A percentile compares a stretch with the other conserved stretches of the same genome.
These are phyloP conservation scores for Ophiostoma angusticollis DNA, from an alignment of 2,329 filamentous ascomycete species.

Conservation along the genomic window DNA sequence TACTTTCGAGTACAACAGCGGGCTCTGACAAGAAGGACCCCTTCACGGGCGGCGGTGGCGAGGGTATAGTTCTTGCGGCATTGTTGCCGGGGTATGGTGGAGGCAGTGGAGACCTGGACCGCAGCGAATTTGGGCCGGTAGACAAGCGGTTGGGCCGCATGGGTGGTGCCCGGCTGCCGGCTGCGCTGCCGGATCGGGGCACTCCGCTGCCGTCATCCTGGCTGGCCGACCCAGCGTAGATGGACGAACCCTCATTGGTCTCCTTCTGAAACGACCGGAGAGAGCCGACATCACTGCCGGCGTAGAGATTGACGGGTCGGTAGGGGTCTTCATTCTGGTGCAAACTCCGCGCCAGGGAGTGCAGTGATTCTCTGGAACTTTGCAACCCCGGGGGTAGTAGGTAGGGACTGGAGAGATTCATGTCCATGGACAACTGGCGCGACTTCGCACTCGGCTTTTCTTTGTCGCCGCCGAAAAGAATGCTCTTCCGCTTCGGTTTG, in stretches of 20 bases:
- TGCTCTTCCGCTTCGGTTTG: slow-evolving; percentile 33
- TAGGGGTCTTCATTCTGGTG: slow-evolving; percentile 75
- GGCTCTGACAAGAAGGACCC: slow-evolving; percentile 16
- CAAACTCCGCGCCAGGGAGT: slow-evolving; percentile 68
- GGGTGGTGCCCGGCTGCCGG: slow-evolving; percentile 13
- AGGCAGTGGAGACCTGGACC: slow-evolving; percentile 25
- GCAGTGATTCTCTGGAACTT: slow-evolving; percentile 70
- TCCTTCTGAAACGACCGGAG: slow-evolving; percentile 37
- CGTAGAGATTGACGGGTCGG: slow-evolving; percentile 46
- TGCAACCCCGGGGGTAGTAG: slow-evolving; percentile 77
- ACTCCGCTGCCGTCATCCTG: slow-evolving; percentile 13
- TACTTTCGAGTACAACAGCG: slow-evolving; percentile 26
- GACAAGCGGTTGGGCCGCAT: slow-evolving; percentile 21
- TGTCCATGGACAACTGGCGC: slow-evolving; percentile 54
- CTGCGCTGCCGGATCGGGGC: slow-evolving; percentile 16
- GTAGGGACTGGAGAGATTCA: slow-evolving; percentile 74
- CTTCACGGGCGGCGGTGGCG: slow-evolving; percentile 8
- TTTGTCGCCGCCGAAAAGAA: slow-evolving; percentile 43
- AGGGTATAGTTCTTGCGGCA: slow-evolving; percentile 2
- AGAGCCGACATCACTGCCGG: slow-evolving; percentile 43
- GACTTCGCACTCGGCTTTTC: slow-evolving; percentile 29
- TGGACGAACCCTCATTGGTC: slow-evolving; percentile 30
- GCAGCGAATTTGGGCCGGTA: slow-evolving; percentile 33
- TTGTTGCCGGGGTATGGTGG: slow-evolving; percentile 17
- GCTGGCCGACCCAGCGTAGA: slow-evolving; percentile 29